A percentile compares a stretch with the other conserved stretches of the same genome.
Conservation (phyloP, 106 monocot genomes). For the Acorus gramineus region DNA sequence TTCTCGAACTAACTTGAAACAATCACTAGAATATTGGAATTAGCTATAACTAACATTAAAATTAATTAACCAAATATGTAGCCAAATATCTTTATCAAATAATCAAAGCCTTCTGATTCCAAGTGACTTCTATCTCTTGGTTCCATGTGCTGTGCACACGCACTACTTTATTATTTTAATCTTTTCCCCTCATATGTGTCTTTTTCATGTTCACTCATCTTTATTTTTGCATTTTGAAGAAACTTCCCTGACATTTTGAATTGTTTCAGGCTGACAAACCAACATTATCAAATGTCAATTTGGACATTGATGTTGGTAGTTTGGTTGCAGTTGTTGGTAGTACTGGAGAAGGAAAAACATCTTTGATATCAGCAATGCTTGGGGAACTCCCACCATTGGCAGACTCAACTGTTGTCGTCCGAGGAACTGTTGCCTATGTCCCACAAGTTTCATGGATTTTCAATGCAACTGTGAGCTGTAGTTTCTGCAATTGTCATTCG, state of each 20-base stretch:
- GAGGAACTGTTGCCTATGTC: slow-evolving; percentile 90
- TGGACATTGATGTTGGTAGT: slow-evolving; percentile 85
- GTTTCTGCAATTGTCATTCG: too few species aligned
- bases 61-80: too few species aligned
- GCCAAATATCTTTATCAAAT: too few species aligned
- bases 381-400: slow-evolving; percentile 71
- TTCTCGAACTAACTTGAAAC: too few species aligned
- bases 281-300: slow-evolving; percentile 77
- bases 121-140: too few species aligned
- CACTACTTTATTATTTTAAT: too few species aligned
- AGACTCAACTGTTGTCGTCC: slow-evolving; percentile 48
- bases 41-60: too few species aligned
- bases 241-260: slow-evolving; percentile 1
- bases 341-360: slow-evolving; percentile 98
- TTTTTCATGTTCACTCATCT: not conserved
- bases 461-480: slow-evolving; percentile 79
- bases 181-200: not conserved
- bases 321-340: slow-evolving; percentile 92
- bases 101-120: too few species aligned
- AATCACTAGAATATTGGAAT: too few species aligned
- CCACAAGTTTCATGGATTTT: slow-evolving; percentile 99
- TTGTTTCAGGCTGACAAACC: slow-evolving; percentile 63
- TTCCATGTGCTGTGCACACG: too few species aligned
- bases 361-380: slow-evolving; percentile 93
- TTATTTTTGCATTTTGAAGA: not conserved